Evolutionary conservation across 2,329 filamentous ascomycete species (phyloP).

Genomic region (Penicillium sumatraense): DNA sequence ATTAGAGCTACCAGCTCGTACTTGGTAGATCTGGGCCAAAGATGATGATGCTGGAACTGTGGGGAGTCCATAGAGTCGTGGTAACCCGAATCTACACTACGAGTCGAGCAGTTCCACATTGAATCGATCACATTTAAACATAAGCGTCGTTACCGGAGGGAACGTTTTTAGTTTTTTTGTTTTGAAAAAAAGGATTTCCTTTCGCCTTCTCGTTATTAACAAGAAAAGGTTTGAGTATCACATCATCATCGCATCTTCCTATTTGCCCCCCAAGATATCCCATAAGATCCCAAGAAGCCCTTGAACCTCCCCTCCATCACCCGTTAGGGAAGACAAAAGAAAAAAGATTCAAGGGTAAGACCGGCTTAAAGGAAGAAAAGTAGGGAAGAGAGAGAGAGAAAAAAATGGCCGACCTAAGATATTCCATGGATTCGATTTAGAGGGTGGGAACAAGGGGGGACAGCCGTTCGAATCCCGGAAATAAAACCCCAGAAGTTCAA

Average conservation of each 20-base stretch:
- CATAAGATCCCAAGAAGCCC: too few species aligned
- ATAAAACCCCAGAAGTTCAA: constrained; percentile 28
- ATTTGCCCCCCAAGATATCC: too few species aligned
- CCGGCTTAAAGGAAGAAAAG: constrained; percentile 4
- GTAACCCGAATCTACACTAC: too few species aligned
- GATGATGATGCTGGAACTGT: too few species aligned
- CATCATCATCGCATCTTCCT: constrained; percentile 35
- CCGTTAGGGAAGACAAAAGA: too few species aligned
- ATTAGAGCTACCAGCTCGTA: too few species aligned
- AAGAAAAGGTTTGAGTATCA: constrained; percentile 35
- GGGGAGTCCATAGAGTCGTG: too few species aligned
- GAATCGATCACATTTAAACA: constrained; percentile 22
- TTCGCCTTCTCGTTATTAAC: constrained; percentile 35
- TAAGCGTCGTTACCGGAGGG: constrained; percentile 17
- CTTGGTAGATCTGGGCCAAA: too few species aligned
- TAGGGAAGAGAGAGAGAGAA: not conserved
- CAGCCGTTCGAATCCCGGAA: constrained; percentile 31
- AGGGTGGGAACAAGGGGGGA: constrained; percentile 20
- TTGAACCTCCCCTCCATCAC: too few species aligned
- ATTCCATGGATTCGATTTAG: constrained; percentile 17
- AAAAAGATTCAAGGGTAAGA: not conserved
- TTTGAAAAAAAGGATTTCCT: constrained; percentile 30
- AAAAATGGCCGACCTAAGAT: constrained; percentile 27
- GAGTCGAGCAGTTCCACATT: too few species aligned
- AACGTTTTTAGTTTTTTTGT: constrained; percentile 20